phyloP scores from a whole-genome alignment of 2,329 filamentous ascomycete species.

The Rutstroemia sydowiana region DNA sequence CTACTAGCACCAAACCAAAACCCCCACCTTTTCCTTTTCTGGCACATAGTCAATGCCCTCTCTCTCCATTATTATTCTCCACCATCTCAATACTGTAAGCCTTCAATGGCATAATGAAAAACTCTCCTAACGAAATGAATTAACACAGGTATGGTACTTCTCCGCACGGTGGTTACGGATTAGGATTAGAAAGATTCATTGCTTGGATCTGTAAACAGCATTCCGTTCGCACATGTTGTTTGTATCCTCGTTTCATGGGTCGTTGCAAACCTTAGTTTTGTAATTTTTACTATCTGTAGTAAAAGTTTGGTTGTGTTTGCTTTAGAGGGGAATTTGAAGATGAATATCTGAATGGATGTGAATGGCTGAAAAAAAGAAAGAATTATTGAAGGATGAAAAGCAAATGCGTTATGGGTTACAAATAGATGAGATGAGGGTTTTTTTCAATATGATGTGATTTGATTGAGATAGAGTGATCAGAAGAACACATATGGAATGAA shows the following conservation, averaged over 20 bases:
- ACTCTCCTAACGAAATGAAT: neutral
- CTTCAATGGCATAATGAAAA: too few relatives aligned
- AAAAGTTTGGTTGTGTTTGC: too few relatives aligned
- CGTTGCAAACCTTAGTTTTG: constrained; percentile 62
- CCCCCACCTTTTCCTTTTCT: too few relatives aligned
- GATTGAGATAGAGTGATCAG: neutral
- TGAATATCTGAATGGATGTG: too few relatives aligned
- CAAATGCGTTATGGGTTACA: too few relatives aligned
- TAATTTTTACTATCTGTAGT: neutral
- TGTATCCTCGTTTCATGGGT: constrained; percentile 77
- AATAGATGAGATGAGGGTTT: neutral
- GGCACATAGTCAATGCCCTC: too few relatives aligned
- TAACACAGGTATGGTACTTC: constrained; percentile 76
- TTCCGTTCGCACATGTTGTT: constrained; percentile 58
- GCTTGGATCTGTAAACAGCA: constrained; percentile 59
- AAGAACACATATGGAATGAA: neutral
- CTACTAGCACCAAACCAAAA: neutral
- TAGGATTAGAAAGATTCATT: constrained; percentile 76
- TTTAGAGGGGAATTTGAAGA: too few relatives aligned
- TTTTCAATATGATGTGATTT: neutral
- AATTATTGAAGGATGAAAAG: too few relatives aligned
- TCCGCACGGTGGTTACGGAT: constrained; percentile 74
- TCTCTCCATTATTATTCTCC: too few relatives aligned
- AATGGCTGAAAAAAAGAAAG: too few relatives aligned
- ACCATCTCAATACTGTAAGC: too few relatives aligned